Evolutionary conservation across 1,284 basidiomycete genomes (phyloP).

Genomic region (Ustilago hordei): DNA sequence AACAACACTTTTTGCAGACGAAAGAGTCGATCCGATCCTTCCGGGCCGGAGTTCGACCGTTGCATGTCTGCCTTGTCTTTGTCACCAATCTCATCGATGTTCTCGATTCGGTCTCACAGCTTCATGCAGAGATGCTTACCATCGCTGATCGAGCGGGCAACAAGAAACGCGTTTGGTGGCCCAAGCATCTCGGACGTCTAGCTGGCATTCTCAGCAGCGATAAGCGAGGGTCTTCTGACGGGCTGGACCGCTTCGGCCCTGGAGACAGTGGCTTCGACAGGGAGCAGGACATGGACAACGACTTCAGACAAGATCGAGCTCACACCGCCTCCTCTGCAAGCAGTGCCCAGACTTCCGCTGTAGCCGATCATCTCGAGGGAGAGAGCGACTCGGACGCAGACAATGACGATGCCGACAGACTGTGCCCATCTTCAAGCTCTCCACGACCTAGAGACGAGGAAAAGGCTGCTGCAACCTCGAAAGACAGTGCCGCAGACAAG

Average conservation of each 20-base stretch:
- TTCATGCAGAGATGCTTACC: constrained; percentile 72
- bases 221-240: constrained; percentile 37
- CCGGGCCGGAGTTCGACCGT: constrained; percentile 69
- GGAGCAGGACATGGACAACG: constrained; percentile 40
- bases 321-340: constrained; percentile 11
- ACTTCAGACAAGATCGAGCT: constrained; percentile 37
- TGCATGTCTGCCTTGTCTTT: constrained; percentile 74
- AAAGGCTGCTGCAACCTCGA: constrained; percentile 13
- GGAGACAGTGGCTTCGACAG: constrained; percentile 32
- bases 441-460: constrained; percentile 31
- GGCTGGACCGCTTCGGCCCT: constrained; percentile 32
- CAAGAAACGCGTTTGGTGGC: constrained; percentile 73
- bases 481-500: neutral
- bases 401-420: constrained; percentile 16
- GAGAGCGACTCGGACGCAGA: constrained; percentile 25
- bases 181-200: constrained; percentile 72
- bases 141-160: constrained; percentile 71
- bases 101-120: constrained; percentile 71
- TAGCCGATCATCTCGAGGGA: constrained; percentile 23
- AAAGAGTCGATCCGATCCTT: constrained; percentile 31
- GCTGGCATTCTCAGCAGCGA: constrained; percentile 61
- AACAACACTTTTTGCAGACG: constrained; percentile 42
- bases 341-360: neutral
- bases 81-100: constrained; percentile 72
- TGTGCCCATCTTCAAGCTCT: neutral